A percentile compares a stretch with the other conserved stretches of the same genome.
These are phyloP conservation scores for Colletotrichum acutatum DNA, from an alignment of 2,329 filamentous ascomycete genomes.

Conservation along the genomic window DNA sequence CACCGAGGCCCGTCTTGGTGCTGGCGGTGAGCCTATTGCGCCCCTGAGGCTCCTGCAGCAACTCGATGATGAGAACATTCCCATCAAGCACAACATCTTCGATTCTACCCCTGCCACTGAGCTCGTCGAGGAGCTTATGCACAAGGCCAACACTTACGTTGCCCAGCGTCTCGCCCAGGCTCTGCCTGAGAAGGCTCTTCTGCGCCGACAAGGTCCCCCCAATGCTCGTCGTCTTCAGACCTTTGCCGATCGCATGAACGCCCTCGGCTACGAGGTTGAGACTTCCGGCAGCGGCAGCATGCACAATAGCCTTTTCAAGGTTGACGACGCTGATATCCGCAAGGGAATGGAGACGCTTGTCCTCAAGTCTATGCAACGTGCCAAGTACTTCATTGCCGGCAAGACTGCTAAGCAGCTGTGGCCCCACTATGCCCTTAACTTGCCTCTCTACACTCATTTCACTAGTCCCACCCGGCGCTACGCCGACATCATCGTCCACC, in stretches of 20 bases:
- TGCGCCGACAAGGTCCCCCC: constrained; percentile 86
- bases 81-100: constrained; percentile 96
- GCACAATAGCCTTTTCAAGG: constrained; percentile 94
- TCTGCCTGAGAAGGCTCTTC: constrained; percentile 90
- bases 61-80: constrained; percentile 97
- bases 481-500: constrained; percentile 93
- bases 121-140: constrained; percentile 92
- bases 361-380: constrained; percentile 94
- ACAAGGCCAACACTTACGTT: constrained; percentile 91
- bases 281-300: constrained; percentile 88
- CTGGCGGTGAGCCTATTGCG: constrained; percentile 81
- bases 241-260: constrained; percentile 92
- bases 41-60: constrained; percentile 91
- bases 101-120: constrained; percentile 90
- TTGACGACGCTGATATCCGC: constrained; percentile 87
- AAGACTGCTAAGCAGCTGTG: constrained; percentile 82
- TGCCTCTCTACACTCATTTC: constrained; percentile 96
- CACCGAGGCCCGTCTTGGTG: constrained; percentile 85
- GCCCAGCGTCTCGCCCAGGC: constrained; percentile 83
- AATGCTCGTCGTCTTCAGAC: constrained; percentile 90
- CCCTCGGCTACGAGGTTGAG: constrained; percentile 90
- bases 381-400: constrained; percentile 91
- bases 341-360: constrained; percentile 98
- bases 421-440: constrained; percentile 91
- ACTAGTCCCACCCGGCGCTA: constrained; percentile 95